These are phyloP conservation scores for Diospyros lotus DNA, from an alignment of 148 eudicot genomes.

Conservation along the genomic window DNA sequence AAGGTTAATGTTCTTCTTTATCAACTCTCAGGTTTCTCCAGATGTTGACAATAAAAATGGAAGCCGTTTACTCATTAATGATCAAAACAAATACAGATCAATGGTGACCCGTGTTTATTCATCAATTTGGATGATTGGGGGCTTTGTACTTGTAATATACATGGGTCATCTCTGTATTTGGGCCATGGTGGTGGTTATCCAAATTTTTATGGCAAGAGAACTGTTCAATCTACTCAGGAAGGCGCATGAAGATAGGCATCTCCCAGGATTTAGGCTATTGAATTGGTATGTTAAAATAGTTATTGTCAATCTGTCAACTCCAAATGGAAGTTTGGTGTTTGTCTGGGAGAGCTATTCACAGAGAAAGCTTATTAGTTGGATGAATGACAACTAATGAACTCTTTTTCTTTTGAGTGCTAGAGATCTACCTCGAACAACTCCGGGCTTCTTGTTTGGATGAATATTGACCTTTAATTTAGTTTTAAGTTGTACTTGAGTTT, in stretches of 20 bases:
- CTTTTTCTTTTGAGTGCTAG: neutral
- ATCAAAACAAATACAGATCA: conserved; percentile 62
- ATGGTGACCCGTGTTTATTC: conserved; percentile 67
- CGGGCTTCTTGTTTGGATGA: neutral
- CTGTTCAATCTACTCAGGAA: conserved; percentile 59
- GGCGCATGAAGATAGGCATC: conserved; percentile 64
- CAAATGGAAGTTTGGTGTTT: no score
- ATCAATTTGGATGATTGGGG: conserved; percentile 79
- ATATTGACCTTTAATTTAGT: neutral
- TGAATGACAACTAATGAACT: neutral
- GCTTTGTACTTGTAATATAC: conserved; percentile 51
- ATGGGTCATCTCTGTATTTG: conserved; percentile 86
- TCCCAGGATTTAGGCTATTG: conserved; percentile 70
- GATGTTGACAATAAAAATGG: conserved; percentile 51
- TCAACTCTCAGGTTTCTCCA: conserved; percentile 30
- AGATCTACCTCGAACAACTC: no score
- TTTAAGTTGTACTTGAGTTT: neutral
- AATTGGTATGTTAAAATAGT: conserved; percentile 47
- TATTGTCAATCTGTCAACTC: no score
- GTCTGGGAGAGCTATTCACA: neutral
- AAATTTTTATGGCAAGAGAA: conserved; percentile 71
- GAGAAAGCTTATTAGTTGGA: neutral
- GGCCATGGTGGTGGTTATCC: conserved; percentile 81
- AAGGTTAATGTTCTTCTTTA: neutral
- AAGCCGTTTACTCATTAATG: conserved; percentile 48